Percentiles rank a stretch among this genome's conserved stretches.
phyloP scores from a whole-genome alignment of 208 protist species.

The Trypanosoma platydactyli region DNA sequence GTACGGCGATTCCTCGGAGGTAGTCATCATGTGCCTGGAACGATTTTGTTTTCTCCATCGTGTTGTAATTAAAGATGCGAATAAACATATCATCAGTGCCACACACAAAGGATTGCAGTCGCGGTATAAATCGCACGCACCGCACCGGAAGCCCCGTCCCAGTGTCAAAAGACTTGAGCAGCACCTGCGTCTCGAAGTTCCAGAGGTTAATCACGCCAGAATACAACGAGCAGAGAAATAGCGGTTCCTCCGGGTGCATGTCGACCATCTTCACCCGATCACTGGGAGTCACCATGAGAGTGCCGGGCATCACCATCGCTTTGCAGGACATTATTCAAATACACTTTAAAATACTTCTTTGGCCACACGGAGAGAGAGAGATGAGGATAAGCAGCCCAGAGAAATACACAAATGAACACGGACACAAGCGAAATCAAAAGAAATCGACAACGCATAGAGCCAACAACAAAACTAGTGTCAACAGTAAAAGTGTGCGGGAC shows the following conservation, averaged over 20 bases:
- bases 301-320: constrained; percentile 6
- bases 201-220: constrained; percentile 95
- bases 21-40: constrained; percentile 98
- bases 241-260: constrained; percentile 98
- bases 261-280: constrained; percentile 99
- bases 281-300: constrained; percentile 79
- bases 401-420: no score
- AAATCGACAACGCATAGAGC: no score
- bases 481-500: no score
- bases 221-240: constrained; percentile 95
- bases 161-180: constrained; percentile 98
- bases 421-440: no score
- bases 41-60: constrained; percentile 96
- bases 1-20: constrained; percentile 96
- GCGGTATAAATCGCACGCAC: constrained; percentile 95
- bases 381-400: no score
- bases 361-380: neutral
- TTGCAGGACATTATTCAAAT: constrained; percentile 15
- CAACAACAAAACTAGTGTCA: no score
- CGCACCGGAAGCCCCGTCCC: constrained; percentile 91
- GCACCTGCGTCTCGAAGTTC: constrained; percentile 96
- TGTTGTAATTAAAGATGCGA: constrained; percentile 99
- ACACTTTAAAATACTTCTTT: neutral
- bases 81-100: constrained; percentile 95
- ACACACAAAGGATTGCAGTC: constrained; percentile 96